Conservation (phyloP, 306 rosid genomes). For the Medicago ruthenica region DNA sequence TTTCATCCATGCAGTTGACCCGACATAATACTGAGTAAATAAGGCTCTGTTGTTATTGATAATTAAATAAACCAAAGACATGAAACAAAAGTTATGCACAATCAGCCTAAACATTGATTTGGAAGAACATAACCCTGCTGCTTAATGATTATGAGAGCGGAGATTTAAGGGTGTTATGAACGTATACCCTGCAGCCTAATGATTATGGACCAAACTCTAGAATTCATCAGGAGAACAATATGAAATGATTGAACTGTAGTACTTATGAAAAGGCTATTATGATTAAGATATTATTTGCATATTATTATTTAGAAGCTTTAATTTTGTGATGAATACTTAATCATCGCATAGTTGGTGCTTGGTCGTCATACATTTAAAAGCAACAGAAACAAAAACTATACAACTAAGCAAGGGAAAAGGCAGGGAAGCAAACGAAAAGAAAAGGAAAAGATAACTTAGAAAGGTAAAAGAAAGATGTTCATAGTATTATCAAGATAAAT, state of each 20-base stretch:
- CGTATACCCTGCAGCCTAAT: not conserved
- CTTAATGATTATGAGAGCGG: not conserved
- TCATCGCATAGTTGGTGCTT: not conserved
- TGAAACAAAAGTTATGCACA: not conserved
- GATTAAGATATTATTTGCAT: not conserved
- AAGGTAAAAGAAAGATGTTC: not conserved
- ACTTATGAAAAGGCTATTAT: not conserved
- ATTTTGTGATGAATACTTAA: not conserved
- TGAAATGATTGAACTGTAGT: not conserved
- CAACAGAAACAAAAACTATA: not conserved
- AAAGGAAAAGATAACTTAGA: not conserved
- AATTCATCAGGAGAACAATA: not conserved
- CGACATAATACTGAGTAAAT: too few species aligned
- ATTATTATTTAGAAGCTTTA: not conserved
- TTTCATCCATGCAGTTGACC: too few species aligned
- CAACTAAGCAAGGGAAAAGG: not conserved
- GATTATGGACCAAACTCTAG: conserved; percentile 1
- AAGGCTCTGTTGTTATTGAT: too few species aligned
- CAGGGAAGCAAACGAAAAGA: not conserved
- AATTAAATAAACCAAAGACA: not conserved
- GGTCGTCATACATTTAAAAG: not conserved
- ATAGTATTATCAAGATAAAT: not conserved
- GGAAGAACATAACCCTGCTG: not conserved
- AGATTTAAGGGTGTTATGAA: not conserved
- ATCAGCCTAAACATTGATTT: not conserved